These are phyloP conservation scores for Sarocladium brachiariae DNA, from an alignment of 2,329 filamentous ascomycete genomes.

Conservation along the genomic window DNA sequence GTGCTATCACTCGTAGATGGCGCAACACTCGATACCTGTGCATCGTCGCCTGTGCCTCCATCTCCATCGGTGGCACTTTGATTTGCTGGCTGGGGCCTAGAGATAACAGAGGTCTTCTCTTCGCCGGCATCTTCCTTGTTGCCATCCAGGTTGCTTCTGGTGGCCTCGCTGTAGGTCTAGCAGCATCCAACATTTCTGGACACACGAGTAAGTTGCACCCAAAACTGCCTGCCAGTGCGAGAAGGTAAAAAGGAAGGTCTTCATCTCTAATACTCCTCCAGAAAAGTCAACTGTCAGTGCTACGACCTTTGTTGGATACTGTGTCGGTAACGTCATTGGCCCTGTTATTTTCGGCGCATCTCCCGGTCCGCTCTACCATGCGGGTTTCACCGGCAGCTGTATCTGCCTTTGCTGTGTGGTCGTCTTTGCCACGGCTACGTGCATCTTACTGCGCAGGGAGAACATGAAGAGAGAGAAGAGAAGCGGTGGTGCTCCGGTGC, in stretches of 20 bases:
- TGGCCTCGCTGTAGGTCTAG: slow-evolving; percentile 8
- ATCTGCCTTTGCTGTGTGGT: too few species aligned
- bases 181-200: slow-evolving; percentile 7
- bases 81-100: slow-evolving; percentile 9
- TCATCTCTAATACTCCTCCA: slow-evolving; percentile 1
- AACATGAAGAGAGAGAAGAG: too few species aligned
- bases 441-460: too few species aligned
- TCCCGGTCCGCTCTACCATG: slow-evolving; percentile 37
- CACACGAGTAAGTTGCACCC: slow-evolving; percentile 4
- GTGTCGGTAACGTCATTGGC: slow-evolving; percentile 36
- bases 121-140: slow-evolving; percentile 9
- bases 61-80: slow-evolving; percentile 5
- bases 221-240: background rate
- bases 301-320: slow-evolving; percentile 26
- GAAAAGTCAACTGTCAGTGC: slow-evolving; percentile 10
- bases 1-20: slow-evolving; percentile 38
- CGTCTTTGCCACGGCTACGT: too few species aligned
- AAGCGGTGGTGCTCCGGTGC: too few species aligned
- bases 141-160: slow-evolving; percentile 9
- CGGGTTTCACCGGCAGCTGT: slow-evolving; percentile 31
- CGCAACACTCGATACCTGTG: slow-evolving; percentile 29
- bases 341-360: slow-evolving; percentile 29
- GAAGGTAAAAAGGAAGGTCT: too few species aligned
- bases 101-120: slow-evolving; percentile 4
- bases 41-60: background rate